Evolutionary conservation across 225 moss, liverwort and hornwort genomes (phyloP), one percentile per base, ranked within the genome.

Genomic region (Ulota crispa): DNA sequence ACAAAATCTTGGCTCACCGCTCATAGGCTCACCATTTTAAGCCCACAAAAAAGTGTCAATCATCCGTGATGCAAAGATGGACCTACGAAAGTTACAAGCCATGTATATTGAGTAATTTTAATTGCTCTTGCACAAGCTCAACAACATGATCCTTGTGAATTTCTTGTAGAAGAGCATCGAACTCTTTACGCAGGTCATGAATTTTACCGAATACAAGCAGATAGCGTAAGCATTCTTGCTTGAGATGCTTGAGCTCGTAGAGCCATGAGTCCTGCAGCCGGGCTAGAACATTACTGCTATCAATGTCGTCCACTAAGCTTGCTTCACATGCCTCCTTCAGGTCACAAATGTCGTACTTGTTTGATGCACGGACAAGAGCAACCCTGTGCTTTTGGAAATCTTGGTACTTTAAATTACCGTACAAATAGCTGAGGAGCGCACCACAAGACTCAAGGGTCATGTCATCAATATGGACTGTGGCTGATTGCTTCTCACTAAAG

Each of bases 171-270:
- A 91, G 80, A 3, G 84, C 90, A 82, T 80, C 73, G 45, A 91
- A 86, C 69, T 91, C 86, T 71, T 82, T 79, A 31, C 79, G 79
- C 53, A 88, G 67, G 52, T 85, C 76, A n/a, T 91, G 77, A 9
- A 91, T 78, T 82, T 85, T 91, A 32, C 89, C 89, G 42, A 91
- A 89, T 27, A 83, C 86, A 36, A 91, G 70, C n/a, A 91, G 78
- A 68, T 91, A 88, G 39, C 83, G 80, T 60, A 89, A 72, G 68
- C 89, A 91, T 26, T 88, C 89, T 30, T 71, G 84, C 78, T 89
- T 91, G 53, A 91, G 78, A 68, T 82, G 82, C 56, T 76, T 52
- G 21, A 91, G 78, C 37, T 83, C 73, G 80, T 89, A 88, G 69
- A 86, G 70, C 89, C 83, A 91, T 28, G 77, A 80, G 59, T 87